Evolutionary conservation across 345 rosid genomes (phyloP).

Genomic region (Aegle marmelos): DNA sequence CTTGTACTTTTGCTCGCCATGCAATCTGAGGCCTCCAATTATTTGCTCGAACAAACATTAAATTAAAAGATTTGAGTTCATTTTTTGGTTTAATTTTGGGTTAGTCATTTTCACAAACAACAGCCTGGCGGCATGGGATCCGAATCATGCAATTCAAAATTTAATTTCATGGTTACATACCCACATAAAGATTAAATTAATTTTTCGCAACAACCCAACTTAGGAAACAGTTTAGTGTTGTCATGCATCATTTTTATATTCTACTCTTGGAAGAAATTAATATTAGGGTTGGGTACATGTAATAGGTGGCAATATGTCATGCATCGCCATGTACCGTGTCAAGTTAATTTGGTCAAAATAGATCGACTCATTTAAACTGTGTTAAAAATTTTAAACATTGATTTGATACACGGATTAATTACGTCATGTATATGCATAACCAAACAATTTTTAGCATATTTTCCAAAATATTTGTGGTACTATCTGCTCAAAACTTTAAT

Average conservation of each 20-base stretch:
- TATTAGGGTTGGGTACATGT: neutral
- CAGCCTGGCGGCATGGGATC: neutral
- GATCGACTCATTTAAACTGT: no score
- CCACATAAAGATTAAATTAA: neutral
- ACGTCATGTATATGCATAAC: no score
- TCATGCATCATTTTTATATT: conserved; percentile 17
- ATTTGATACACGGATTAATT: no score
- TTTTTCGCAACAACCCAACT: conserved; percentile 10
- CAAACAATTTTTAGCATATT: no score
- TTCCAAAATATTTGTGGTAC: no score
- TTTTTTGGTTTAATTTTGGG: neutral
- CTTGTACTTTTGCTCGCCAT: conserved; percentile 2
- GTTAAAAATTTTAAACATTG: no score
- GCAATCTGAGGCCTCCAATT: conserved; percentile 26
- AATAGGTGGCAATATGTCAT: no score
- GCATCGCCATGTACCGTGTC: no score
- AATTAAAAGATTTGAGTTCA: neutral
- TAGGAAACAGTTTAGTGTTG: conserved; percentile 18
- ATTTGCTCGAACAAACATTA: conserved; percentile 8
- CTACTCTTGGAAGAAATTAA: conserved; percentile 12
- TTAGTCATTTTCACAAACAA: conserved; percentile 23
- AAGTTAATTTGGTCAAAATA: no score
- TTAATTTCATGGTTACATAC: no score
- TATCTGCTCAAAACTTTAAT: no score
- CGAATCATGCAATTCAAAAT: no score